phyloP scores from a whole-genome alignment of 179 eudicot genomes.

The Vitellaria paradoxa region DNA sequence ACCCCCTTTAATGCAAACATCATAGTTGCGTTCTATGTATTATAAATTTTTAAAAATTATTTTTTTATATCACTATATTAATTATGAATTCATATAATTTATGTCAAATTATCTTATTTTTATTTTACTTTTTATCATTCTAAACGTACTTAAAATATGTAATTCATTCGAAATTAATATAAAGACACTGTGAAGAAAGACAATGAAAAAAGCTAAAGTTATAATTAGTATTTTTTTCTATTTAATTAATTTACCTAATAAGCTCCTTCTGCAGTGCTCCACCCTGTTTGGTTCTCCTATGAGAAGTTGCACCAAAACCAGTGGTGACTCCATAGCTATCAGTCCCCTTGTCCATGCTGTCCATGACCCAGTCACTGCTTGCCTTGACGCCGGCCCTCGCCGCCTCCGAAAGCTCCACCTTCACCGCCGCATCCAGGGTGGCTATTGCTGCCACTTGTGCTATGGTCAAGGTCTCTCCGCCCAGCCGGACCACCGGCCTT shows the following conservation, averaged over 20 bases:
- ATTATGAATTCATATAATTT: no score
- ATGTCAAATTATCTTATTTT: no score
- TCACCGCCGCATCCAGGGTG: neutral
- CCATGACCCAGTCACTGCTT: neutral
- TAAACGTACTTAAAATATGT: no score
- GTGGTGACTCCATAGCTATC: conserved; percentile 18
- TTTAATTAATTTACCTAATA: conserved; percentile 17
- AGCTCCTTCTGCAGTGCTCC: conserved; percentile 31
- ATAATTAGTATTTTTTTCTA: no score
- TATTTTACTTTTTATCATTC: no score
- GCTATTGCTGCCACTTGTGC: conserved; percentile 16
- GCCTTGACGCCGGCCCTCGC: conserved; percentile 9
- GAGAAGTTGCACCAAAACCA: conserved; percentile 23
- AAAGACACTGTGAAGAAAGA: no score
- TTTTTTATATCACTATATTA: no score
- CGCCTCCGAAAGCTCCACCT: conserved; percentile 26
- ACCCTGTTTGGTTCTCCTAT: conserved; percentile 26
- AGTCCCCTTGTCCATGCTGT: conserved; percentile 23
- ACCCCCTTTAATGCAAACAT: no score
- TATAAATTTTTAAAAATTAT: no score
- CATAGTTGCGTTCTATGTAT: no score
- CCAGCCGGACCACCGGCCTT: conserved; percentile 15
- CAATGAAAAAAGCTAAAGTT: no score
- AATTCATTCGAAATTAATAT: no score
- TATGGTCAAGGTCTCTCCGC: conserved; percentile 14